Percentiles rank a stretch among this genome's conserved stretches.
Evolutionary conservation across 805 yeast genomes (phyloP).

Genomic region (Cyberlindnera xylosilytica): DNA sequence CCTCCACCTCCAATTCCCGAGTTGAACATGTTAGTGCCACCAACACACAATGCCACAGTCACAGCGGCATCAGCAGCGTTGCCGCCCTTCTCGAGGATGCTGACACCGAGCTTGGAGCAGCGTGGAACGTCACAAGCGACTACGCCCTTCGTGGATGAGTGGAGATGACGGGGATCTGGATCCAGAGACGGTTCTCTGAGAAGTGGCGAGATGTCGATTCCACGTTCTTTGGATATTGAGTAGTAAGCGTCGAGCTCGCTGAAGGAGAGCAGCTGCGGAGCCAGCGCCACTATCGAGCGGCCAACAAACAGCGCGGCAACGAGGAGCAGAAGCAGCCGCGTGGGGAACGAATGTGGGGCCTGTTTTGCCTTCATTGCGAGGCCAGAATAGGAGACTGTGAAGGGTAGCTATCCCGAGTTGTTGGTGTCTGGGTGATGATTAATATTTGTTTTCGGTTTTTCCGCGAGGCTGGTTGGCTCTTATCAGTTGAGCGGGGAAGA

Average conservation of each 20-base stretch:
- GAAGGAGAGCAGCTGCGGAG: not conserved
- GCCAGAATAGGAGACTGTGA: too few relatives aligned
- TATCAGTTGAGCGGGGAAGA: too few relatives aligned
- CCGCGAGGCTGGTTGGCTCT: too few relatives aligned
- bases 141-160: constrained; percentile 21
- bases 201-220: constrained; percentile 39
- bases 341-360: not conserved
- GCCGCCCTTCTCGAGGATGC: constrained; percentile 41
- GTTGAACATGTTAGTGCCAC: constrained; percentile 74
- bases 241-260: not conserved
- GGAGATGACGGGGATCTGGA: constrained; percentile 31
- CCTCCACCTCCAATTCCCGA: constrained; percentile 92
- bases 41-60: constrained; percentile 84
- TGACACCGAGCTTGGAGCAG: constrained; percentile 35
- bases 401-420: too few relatives aligned
- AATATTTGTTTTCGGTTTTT: too few relatives aligned
- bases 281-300: constrained; percentile 4
- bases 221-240: constrained; percentile 20
- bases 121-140: constrained; percentile 31
- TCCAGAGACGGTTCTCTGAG: constrained; percentile 33
- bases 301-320: constrained; percentile 2
- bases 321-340: not conserved
- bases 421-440: too few relatives aligned
- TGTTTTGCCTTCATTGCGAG: too few relatives aligned
- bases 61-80: constrained; percentile 94